phyloP scores from a whole-genome alignment of 2,329 filamentous ascomycete species.

The Colletotrichum orchidophilum region DNA sequence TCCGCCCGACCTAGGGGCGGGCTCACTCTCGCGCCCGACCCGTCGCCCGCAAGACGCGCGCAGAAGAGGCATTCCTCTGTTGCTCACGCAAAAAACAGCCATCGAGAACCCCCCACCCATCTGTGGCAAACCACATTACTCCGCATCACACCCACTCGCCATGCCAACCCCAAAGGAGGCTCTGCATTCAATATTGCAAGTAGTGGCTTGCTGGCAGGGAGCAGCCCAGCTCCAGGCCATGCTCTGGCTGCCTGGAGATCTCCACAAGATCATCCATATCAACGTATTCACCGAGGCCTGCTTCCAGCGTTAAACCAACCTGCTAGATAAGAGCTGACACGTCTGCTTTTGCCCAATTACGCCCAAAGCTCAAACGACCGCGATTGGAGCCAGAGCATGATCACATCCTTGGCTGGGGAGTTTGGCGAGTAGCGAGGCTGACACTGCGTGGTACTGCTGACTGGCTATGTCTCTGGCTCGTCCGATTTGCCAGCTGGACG shows the following conservation, averaged over 20 bases:
- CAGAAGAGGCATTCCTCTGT: not conserved
- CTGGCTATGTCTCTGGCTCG: not conserved
- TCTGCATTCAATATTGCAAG: conserved; percentile 23
- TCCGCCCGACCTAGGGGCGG: not conserved
- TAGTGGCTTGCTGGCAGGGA: conserved; percentile 6
- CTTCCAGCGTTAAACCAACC: conserved; percentile 9
- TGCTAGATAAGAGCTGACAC: conserved; percentile 14
- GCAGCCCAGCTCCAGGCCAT: conserved; percentile 1
- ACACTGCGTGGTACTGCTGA: not conserved
- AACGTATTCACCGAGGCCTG: conserved; percentile 22
- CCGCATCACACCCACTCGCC: conserved; percentile 6
- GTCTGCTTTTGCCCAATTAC: not conserved
- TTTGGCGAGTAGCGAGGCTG: conserved; percentile 1
- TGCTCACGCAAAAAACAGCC: not conserved
- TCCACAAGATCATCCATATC: conserved; percentile 8
- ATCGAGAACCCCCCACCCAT: not conserved
- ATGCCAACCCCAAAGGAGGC: conserved; percentile 17
- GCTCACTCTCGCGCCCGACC: not conserved
- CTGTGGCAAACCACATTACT: conserved; percentile 2
- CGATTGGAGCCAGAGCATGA: not conserved
- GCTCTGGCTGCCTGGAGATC: not conserved
- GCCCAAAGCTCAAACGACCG: not conserved
- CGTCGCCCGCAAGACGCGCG: not conserved
- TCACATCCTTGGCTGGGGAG: not conserved
- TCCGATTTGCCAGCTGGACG: conserved; percentile 1